These are phyloP conservation scores for Coix lacrymajobi DNA, from an alignment of 176 grass and related monocot genomes.

Conservation along the genomic window DNA sequence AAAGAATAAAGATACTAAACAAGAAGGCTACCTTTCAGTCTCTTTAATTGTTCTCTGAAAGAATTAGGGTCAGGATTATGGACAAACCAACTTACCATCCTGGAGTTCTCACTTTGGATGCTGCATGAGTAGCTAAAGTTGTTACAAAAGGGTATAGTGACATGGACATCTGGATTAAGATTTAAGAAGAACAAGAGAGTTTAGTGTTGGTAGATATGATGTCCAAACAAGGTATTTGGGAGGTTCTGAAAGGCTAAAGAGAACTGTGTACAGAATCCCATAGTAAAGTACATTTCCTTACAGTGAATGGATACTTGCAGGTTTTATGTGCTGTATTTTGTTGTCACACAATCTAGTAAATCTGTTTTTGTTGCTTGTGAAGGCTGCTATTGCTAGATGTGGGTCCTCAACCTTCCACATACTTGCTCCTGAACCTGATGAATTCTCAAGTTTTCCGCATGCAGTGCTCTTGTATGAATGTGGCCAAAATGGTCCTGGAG, in stretches of 20 bases:
- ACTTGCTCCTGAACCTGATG: slow-evolving; percentile 38
- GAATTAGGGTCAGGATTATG: background rate
- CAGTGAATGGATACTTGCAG: background rate
- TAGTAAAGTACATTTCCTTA: background rate
- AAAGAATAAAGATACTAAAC: background rate
- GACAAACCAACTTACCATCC: background rate
- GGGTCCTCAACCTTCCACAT: slow-evolving; percentile 36
- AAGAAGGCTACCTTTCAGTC: background rate
- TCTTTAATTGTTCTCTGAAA: background rate
- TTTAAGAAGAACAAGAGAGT: background rate
- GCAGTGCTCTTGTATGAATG: slow-evolving; percentile 42
- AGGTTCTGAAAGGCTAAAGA: background rate
- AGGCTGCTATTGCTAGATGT: slow-evolving; percentile 36
- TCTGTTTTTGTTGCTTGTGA: slow-evolving; percentile 29
- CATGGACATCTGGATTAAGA: background rate
- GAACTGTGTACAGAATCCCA: background rate
- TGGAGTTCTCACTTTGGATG: background rate
- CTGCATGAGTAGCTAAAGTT: background rate
- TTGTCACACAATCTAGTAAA: slow-evolving; percentile 5
- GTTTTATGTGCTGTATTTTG: slow-evolving; percentile 19
- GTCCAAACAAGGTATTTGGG: background rate
- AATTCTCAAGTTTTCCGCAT: slow-evolving; percentile 37
- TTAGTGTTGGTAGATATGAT: background rate
- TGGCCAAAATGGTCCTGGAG: slow-evolving; percentile 6
- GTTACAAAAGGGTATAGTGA: background rate